Conservation (phyloP, 2,329 filamentous ascomycete genomes). For the Ceratocystis diversiconidia region DNA sequence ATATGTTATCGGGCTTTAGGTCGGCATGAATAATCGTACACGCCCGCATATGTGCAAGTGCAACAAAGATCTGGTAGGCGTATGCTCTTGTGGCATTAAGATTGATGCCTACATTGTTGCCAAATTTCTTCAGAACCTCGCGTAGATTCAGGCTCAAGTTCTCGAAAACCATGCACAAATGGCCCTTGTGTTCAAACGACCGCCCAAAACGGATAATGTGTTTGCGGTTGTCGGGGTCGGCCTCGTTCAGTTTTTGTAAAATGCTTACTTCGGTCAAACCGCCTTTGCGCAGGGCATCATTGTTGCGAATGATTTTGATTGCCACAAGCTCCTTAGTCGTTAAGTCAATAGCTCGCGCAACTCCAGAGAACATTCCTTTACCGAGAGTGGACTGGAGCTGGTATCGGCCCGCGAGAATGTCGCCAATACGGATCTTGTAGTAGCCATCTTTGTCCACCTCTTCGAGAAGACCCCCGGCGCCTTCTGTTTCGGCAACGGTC, state of each 20-base stretch:
- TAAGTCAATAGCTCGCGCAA: conserved; percentile 75
- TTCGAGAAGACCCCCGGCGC: conserved; percentile 64
- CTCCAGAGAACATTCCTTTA: conserved; percentile 90
- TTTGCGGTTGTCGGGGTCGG: conserved; percentile 78
- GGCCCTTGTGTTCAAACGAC: conserved; percentile 84
- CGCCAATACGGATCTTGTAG: conserved; percentile 86
- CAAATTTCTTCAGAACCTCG: conserved; percentile 90
- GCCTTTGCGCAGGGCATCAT: conserved; percentile 81
- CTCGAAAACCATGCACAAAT: conserved; percentile 94
- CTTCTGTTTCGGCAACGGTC: conserved; percentile 20
- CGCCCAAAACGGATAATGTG: conserved; percentile 81
- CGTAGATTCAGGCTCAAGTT: conserved; percentile 86
- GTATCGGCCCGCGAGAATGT: conserved; percentile 78
- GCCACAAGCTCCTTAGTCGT: conserved; percentile 66
- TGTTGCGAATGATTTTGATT: conserved; percentile 95
- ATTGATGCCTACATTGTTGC: conserved; percentile 85
- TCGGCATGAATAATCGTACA: conserved; percentile 92
- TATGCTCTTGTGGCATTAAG: conserved; percentile 75
- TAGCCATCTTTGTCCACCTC: conserved; percentile 92
- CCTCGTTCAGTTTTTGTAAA: conserved; percentile 68
- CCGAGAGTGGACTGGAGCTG: conserved; percentile 78
- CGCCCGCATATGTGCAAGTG: conserved; percentile 73
- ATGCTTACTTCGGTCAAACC: conserved; percentile 92
- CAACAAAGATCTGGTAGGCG: conserved; percentile 86
- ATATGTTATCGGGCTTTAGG: conserved; percentile 92